Evolutionary conservation across 768 basidiomycete species (phyloP), one percentile per base, ranked within the genome.

Genomic region (Boletus sp.): DNA sequence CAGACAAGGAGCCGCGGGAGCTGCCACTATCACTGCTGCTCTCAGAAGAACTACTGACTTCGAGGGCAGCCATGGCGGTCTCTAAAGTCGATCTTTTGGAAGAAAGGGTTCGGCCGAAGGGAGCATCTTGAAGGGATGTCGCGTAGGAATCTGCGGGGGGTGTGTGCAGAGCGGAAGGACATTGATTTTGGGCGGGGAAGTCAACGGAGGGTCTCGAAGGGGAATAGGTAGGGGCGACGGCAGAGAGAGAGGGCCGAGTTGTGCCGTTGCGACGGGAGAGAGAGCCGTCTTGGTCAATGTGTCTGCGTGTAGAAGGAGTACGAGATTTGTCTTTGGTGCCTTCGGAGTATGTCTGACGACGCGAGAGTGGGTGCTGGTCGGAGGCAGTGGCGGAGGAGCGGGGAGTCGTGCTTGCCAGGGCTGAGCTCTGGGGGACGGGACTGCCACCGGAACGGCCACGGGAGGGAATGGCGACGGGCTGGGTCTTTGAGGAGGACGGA

Each of bases 251-350:
- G 63, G 50, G 80, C 66, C 83, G 78, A 23, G 66, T 62, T 37
- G 79, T 74, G 39, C 75, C 70, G 47, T 79, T 80, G 47, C 80
- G 78, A 19, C 79, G 77, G 30, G 78, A 66, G 32, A 74, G 55
- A 23, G 78, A 70, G 19, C 71, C 69, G 13, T 82, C 83, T 34
- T 86, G 72, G 53, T 89, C 87, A 37, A 77, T 57, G 48, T 78
- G 72, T 70, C 81, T 87, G 21, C 83, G 82, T 58, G 74, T 76
- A 1, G 87, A 84, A 11, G 87, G 85, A 7, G 84, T 76, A 58
- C 83, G 79, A 1, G 80, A 73, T 8, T 81, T 82, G 30, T 83
- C 80, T 25, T 79, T 73, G 19, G 75, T 78, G 57, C 76, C 81
- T 43, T 86, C 84, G 43, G 72, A 68, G 33, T 70, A 75, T 17